Evolutionary conservation across 2,329 filamentous ascomycete genomes (phyloP).

Genomic region (Didymella pinodella): DNA sequence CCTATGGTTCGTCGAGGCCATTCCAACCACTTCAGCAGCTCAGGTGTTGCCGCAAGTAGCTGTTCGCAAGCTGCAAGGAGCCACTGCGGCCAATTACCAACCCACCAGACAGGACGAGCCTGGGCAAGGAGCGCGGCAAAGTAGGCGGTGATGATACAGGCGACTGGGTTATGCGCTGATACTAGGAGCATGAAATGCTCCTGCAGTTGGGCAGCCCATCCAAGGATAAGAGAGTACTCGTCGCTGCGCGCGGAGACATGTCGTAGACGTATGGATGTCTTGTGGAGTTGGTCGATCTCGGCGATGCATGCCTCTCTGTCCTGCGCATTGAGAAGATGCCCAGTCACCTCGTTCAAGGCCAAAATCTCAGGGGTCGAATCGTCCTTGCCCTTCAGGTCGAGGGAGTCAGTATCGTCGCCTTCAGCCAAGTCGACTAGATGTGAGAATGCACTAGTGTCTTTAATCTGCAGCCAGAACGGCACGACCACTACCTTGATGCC

Average conservation of each 20-base stretch:
- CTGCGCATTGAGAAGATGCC: constrained; percentile 30
- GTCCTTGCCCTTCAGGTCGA: constrained; percentile 25
- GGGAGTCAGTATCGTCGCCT: constrained; percentile 18
- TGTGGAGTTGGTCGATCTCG: constrained; percentile 38
- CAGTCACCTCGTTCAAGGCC: constrained; percentile 34
- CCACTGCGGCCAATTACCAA: constrained; percentile 40
- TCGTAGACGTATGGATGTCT: constrained; percentile 28
- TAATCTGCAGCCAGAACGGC: constrained; percentile 34
- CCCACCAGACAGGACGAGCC: constrained; percentile 39
- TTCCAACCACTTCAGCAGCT: constrained; percentile 39
- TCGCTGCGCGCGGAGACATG: constrained; percentile 32
- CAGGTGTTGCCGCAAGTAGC: constrained; percentile 34
- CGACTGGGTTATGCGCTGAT: constrained; percentile 37
- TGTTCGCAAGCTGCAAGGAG: constrained; percentile 35
- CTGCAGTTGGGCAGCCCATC: constrained; percentile 35
- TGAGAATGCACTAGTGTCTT: constrained; percentile 28
- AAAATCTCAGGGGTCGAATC: constrained; percentile 33
- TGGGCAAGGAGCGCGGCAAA: constrained; percentile 38
- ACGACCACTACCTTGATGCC: constrained; percentile 39
- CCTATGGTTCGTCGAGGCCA: constrained; percentile 37
- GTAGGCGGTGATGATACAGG: constrained; percentile 39
- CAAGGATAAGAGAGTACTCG: constrained; percentile 35
- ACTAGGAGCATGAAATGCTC: constrained; percentile 39
- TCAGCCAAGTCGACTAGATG: constrained; percentile 26
- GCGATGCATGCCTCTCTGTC: constrained; percentile 32